A percentile compares a stretch with the other conserved stretches of the same genome.
These are phyloP conservation scores for Eragrostis curvula DNA, from an alignment of 176 grass and related monocot species.

Conservation along the genomic window DNA sequence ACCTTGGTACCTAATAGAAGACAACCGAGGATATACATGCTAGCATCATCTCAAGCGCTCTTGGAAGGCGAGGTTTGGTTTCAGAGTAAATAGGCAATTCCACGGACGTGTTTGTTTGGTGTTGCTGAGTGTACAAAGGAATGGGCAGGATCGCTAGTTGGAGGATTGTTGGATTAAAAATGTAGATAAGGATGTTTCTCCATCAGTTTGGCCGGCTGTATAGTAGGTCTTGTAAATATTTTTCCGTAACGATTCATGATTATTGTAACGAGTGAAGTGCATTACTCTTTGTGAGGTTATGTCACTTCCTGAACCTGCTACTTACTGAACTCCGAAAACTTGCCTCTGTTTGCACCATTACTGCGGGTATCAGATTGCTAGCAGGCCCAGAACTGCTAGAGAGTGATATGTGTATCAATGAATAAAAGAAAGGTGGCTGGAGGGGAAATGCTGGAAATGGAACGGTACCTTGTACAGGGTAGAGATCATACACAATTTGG, in stretches of 20 bases:
- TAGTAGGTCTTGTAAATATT: too few relatives aligned
- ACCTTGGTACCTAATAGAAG: background rate
- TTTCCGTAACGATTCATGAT: too few relatives aligned
- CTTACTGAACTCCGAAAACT: too few relatives aligned
- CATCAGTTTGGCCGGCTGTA: too few relatives aligned
- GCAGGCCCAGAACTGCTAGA: too few relatives aligned
- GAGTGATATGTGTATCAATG: too few relatives aligned
- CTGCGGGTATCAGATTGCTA: too few relatives aligned
- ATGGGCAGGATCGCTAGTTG: background rate
- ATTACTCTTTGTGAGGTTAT: too few relatives aligned
- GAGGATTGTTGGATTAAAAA: background rate
- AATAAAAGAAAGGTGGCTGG: background rate
- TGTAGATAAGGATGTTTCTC: background rate
- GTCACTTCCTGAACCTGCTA: too few relatives aligned
- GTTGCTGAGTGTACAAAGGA: slow-evolving; percentile 17
- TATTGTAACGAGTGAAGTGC: too few relatives aligned
- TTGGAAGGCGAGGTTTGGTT: background rate
- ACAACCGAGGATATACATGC: background rate
- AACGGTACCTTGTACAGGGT: background rate
- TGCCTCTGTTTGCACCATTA: too few relatives aligned
- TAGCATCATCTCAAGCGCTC: background rate
- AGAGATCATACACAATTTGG: background rate
- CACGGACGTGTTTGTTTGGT: background rate
- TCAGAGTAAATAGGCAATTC: background rate
- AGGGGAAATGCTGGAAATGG: background rate